phyloP scores from a whole-genome alignment of 2,329 filamentous ascomycete genomes.

The Dissoconium aciculare region DNA sequence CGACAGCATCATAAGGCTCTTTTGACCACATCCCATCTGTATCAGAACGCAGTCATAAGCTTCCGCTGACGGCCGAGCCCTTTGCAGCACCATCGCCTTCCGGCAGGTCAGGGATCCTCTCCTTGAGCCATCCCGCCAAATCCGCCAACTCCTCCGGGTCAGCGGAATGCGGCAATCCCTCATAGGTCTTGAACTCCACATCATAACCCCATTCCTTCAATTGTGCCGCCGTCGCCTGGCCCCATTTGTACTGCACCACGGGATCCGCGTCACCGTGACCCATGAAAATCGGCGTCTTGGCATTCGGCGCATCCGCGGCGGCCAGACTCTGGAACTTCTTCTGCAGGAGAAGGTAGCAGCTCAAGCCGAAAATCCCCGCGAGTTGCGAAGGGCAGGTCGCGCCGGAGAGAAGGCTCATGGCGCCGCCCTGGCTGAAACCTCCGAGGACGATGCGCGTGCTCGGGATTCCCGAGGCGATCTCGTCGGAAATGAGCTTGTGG shows the following conservation, averaged over 20 bases:
- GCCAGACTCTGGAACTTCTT: slow-evolving; percentile 46
- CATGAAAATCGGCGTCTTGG: slow-evolving; percentile 71
- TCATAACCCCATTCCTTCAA: slow-evolving; percentile 57
- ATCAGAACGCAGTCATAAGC: slow-evolving; percentile 15
- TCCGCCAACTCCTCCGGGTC: slow-evolving; percentile 67
- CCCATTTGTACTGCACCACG: slow-evolving; percentile 56
- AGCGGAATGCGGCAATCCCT: slow-evolving; percentile 60
- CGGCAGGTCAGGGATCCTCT: slow-evolving; percentile 36
- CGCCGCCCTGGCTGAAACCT: slow-evolving; percentile 75
- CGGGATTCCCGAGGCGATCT: slow-evolving; percentile 68
- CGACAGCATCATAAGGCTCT: slow-evolving; percentile 20
- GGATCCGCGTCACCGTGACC: slow-evolving; percentile 69
- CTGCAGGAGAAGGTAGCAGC: slow-evolving; percentile 62
- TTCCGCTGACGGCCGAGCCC: slow-evolving; percentile 7
- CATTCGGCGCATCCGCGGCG: slow-evolving; percentile 32
- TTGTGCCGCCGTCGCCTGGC: slow-evolving; percentile 48
- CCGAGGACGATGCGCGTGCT: slow-evolving; percentile 72
- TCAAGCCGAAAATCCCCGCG: slow-evolving; percentile 77
- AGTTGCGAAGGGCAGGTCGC: slow-evolving; percentile 60
- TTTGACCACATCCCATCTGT: slow-evolving; percentile 6
- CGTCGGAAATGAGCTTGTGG: slow-evolving; percentile 61
- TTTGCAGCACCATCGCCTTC: slow-evolving; percentile 23
- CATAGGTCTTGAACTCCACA: slow-evolving; percentile 65
- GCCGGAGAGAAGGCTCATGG: slow-evolving; percentile 69
- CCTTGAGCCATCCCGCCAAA: slow-evolving; percentile 50